These are phyloP conservation scores for Physaria fendleri DNA, from an alignment of 345 rosid species.

Conservation along the genomic window DNA sequence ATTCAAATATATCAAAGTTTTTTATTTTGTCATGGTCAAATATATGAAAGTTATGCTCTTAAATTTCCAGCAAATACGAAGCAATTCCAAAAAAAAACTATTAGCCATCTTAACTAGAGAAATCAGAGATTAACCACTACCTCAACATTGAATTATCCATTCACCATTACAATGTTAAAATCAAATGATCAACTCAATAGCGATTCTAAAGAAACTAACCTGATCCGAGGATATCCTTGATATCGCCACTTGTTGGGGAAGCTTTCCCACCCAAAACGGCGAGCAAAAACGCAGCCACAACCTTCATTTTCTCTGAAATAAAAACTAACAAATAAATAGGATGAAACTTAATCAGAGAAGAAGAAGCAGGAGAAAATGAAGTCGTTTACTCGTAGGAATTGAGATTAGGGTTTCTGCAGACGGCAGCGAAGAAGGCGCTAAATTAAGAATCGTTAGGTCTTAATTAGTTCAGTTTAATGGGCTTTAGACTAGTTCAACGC, in stretches of 20 bases:
- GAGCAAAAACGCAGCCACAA: conserved; percentile 65
- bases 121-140: too few species aligned
- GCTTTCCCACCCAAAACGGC: conserved; percentile 67
- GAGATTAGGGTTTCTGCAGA: not conserved
- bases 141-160: not conserved
- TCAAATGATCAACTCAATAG: too few species aligned
- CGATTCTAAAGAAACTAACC: conserved; percentile 29
- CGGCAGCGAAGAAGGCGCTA: conserved; percentile 1
- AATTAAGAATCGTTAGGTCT: not conserved
- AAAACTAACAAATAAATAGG: not conserved
- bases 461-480: too few species aligned
- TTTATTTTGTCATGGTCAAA: too few species aligned
- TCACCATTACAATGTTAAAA: not conserved
- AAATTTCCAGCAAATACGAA: too few species aligned
- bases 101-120: not conserved
- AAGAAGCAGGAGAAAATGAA: not conserved
- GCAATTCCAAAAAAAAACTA: conserved; percentile 35
- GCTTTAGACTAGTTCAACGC: too few species aligned
- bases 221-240: conserved; percentile 63
- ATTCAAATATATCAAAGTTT: too few species aligned
- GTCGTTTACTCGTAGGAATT: not conserved
- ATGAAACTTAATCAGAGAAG: too few species aligned
- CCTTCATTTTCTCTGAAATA: conserved; percentile 44
- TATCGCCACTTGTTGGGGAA: conserved; percentile 43
- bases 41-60: too few species aligned